Percentiles rank a stretch among this genome's conserved stretches.
phyloP scores from a whole-genome alignment of 371 early-diverging fungal genomes.

The Homolaphlyctis polyrhiza region DNA sequence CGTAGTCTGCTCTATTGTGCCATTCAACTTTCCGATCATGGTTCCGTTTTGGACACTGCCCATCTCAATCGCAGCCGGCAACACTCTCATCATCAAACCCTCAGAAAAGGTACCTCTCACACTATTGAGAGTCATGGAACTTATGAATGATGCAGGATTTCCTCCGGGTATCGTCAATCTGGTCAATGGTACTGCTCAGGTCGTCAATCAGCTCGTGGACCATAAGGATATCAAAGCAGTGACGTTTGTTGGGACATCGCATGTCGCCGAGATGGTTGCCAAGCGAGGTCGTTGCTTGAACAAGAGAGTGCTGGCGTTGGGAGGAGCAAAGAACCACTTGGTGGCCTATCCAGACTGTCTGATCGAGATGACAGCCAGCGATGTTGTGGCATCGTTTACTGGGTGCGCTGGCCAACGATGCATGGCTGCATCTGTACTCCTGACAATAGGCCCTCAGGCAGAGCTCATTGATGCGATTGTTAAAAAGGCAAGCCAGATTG shows the following conservation, averaged over 20 bases:
- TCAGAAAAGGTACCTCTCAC: conserved; percentile 73
- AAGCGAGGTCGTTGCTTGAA: conserved; percentile 39
- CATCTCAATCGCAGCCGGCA: conserved; percentile 61
- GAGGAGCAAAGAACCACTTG: conserved; percentile 61
- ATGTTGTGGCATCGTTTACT: conserved; percentile 62
- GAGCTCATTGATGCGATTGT: conserved; percentile 53
- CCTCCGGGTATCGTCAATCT: conserved; percentile 73
- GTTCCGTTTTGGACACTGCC: conserved; percentile 68
- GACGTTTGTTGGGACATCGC: conserved; percentile 69
- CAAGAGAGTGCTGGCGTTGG: conserved; percentile 62
- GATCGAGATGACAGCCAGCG: conserved; percentile 62
- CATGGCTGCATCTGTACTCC: conserved; percentile 67
- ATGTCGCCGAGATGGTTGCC: conserved; percentile 54
- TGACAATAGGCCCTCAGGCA: conserved; percentile 59
- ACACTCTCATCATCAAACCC: conserved; percentile 69
- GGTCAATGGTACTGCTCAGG: conserved; percentile 52
- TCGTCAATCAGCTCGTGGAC: conserved; percentile 27
- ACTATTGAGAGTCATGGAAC: conserved; percentile 52
- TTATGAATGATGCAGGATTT: conserved; percentile 54
- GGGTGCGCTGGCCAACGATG: conserved; percentile 52
- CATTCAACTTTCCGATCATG: conserved; percentile 71
- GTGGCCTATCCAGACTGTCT: conserved; percentile 68
- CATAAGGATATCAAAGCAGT: conserved; percentile 58
- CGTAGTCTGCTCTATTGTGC: conserved; percentile 66
- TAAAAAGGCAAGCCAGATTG: conserved; percentile 43